Base-by-base conservation (phyloP, 352 stramenopile species). In the Elongisporangium undulatum region DNA sequence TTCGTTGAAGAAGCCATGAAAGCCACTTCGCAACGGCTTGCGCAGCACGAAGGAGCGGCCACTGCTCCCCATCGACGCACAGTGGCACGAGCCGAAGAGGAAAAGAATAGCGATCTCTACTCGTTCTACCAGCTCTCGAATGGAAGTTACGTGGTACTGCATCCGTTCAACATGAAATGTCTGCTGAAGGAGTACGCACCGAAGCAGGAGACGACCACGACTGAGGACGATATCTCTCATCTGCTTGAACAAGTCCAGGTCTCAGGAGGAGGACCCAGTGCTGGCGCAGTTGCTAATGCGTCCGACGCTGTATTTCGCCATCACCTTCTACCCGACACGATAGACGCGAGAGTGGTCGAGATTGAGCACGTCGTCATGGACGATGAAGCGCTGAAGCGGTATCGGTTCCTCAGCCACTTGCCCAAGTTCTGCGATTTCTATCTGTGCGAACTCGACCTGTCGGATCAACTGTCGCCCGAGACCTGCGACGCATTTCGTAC, bases 141-240 rank as follows among this genome's bases (percentile, higher is more conserved):
- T 58, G 89, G 89, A 8, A 91, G 87, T 55, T 92, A 92, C 53
- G 89, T 93, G n/a, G 77, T 96, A 57, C 68, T 97, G 13, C 89
- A 97, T 58, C 84, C 89, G 16, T 70, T 97, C 23, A 95, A 91
- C 58, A 93, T 97, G 87, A 90, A 93, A 53, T 95, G 87, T 57
- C 58, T 97, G 52, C 59, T 92, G 26, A 90, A 87, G 49, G 89
- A 97, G 53, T 90, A 77, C 49, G 69, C 74, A 3, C 63, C 67
- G 1, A 61, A 85, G 45, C 64, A 71, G n/a, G 63, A 75, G 34
- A 20, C 52, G 8, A 55, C 56, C 13, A 8, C 26, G 26, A 53
- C 45, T 3, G 55, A 61, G 2, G 45, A 39, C 9, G 29, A 41
- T 4, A 41, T 41, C 29, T 2, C 29, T 2, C 4, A 13, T 13